Conservation (phyloP, 495 filamentous ascomycete genomes). For the Bryoglossum gracile region DNA sequence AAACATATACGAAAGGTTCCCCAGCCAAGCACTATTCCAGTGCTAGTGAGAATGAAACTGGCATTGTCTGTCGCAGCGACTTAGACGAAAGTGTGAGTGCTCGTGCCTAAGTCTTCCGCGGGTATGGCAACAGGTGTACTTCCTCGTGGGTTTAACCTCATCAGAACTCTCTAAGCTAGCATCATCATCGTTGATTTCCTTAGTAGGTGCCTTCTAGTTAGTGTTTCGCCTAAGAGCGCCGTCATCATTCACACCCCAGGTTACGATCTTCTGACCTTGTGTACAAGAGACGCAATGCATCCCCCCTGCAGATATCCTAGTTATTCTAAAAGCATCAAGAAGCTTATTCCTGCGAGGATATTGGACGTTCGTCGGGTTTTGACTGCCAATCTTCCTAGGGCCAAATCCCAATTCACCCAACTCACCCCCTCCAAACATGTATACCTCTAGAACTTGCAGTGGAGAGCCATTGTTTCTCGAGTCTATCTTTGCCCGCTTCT, state of each 20-base stretch:
- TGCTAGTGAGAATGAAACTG: conserved; percentile 55
- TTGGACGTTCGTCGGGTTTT: conserved; percentile 44
- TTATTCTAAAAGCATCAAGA: conserved; percentile 50
- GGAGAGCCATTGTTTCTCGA: no score
- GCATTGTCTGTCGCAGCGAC: conserved; percentile 57
- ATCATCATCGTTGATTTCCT: conserved; percentile 29
- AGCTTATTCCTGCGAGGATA: conserved; percentile 42
- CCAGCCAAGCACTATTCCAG: conserved; percentile 62
- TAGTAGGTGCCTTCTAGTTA: conserved; percentile 40
- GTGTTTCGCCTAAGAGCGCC: conserved; percentile 60
- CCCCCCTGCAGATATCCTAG: conserved; percentile 54
- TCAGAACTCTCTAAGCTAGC: conserved; percentile 48
- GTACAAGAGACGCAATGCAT: conserved; percentile 61
- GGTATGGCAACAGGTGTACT: conserved; percentile 46
- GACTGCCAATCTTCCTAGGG: conserved; percentile 3
- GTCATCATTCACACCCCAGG: conserved; percentile 67
- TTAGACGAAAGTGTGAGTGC: conserved; percentile 45
- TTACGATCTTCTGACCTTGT: conserved; percentile 53
- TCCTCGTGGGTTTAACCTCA: no score
- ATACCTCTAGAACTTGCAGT: conserved; percentile 32
- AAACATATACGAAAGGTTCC: conserved; percentile 54
- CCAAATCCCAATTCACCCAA: conserved; percentile 46
- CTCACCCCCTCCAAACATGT: conserved; percentile 46
- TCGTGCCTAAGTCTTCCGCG: conserved; percentile 13
- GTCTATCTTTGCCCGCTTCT: no score